phyloP scores from a whole-genome alignment of 352 stramenopile genomes.

The Elongisporangium senticosum region DNA sequence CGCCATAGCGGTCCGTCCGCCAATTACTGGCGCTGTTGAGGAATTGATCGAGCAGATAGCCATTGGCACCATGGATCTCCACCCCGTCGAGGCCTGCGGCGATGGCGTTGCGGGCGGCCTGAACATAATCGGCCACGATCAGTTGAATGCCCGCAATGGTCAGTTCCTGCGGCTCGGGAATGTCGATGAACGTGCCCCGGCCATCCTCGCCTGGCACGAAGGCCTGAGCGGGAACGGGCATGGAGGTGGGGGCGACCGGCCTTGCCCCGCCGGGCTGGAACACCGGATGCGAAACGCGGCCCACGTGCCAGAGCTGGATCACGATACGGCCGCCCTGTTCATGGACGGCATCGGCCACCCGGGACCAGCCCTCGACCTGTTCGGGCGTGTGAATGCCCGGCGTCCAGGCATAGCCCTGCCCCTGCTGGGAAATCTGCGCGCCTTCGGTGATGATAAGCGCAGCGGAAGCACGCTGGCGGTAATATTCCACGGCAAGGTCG shows the following conservation, averaged over 20 bases:
- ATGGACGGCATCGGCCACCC: constrained; percentile 59
- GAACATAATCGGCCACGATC: constrained; percentile 63
- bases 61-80: constrained; percentile 86
- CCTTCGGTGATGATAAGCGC: constrained; percentile 51
- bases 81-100: constrained; percentile 87
- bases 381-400: constrained; percentile 43
- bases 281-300: constrained; percentile 46
- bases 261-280: constrained; percentile 38
- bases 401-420: constrained; percentile 21
- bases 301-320: constrained; percentile 77
- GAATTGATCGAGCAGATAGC: constrained; percentile 90
- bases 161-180: constrained; percentile 49
- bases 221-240: constrained; percentile 34
- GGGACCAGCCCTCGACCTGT: constrained; percentile 42
- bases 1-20: constrained; percentile 65
- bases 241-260: constrained; percentile 34
- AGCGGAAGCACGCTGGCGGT: constrained; percentile 33
- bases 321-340: constrained; percentile 63
- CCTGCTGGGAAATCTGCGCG: constrained; percentile 30
- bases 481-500: constrained; percentile 31
- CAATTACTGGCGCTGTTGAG: constrained; percentile 68
- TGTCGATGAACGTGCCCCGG: constrained; percentile 21
- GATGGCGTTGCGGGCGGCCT: constrained; percentile 47
- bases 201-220: constrained; percentile 19
- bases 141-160: constrained; percentile 57